Conservation (phyloP, 768 basidiomycete genomes). For the Boletus barrowsii region DNA sequence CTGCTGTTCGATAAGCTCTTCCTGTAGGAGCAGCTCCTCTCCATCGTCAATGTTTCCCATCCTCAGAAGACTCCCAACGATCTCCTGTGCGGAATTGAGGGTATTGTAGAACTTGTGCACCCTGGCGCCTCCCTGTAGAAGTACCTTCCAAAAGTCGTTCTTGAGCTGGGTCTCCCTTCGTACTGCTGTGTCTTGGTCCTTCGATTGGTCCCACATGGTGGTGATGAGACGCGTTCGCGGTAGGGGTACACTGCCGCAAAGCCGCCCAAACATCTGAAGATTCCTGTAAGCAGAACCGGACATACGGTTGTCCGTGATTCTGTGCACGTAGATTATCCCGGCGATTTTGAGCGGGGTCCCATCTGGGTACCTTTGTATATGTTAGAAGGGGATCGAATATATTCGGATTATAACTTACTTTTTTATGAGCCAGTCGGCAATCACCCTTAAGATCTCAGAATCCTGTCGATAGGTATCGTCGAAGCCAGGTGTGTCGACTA, state of each 20-base stretch:
- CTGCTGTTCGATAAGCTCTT: conserved; percentile 13
- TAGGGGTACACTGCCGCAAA: conserved; percentile 34
- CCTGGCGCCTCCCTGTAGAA: conserved; percentile 1
- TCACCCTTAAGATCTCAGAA: conserved; percentile 3
- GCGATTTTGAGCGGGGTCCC: conserved; percentile 9
- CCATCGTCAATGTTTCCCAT: neutral
- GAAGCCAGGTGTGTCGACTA: conserved; percentile 23
- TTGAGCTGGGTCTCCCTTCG: conserved; percentile 25
- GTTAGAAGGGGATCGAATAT: neutral
- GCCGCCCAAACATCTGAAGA: conserved; percentile 31
- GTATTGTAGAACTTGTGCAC: conserved; percentile 3
- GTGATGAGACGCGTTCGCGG: conserved; percentile 35
- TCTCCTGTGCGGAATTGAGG: neutral
- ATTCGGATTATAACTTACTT: conserved; percentile 4
- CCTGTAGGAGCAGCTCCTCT: conserved; percentile 15
- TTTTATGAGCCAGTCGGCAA: conserved; percentile 19
- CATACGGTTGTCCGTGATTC: conserved; percentile 36
- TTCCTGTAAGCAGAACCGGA: conserved; percentile 29
- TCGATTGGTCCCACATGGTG: conserved; percentile 36
- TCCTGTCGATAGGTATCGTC: conserved; percentile 21
- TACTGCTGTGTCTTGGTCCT: conserved; percentile 6
- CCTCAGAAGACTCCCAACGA: neutral
- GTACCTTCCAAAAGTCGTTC: conserved; percentile 20
- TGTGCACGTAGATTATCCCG: conserved; percentile 35
- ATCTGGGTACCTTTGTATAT: conserved; percentile 8